These are phyloP conservation scores for Eimeria tenella DNA, from an alignment of 169 alveolate genomes.

Conservation along the genomic window DNA sequence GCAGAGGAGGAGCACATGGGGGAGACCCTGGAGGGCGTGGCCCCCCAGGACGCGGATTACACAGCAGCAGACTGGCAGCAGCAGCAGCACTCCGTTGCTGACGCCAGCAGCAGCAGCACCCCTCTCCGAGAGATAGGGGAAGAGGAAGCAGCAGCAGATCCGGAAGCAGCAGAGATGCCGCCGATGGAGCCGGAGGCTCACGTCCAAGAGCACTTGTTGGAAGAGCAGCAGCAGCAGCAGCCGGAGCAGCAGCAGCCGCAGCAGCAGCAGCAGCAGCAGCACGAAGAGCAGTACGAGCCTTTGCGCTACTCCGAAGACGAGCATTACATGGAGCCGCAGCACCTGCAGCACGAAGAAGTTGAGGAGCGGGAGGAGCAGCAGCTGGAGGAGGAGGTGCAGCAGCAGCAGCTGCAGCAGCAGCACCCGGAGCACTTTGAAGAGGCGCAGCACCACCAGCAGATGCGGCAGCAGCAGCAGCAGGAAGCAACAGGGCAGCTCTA, in stretches of 20 bases:
- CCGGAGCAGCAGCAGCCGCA: background rate
- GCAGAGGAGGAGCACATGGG: background rate
- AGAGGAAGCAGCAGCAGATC: too few species aligned
- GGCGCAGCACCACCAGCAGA: background rate
- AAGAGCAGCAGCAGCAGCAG: constrained; percentile 15
- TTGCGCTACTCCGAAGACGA: background rate
- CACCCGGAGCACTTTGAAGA: background rate
- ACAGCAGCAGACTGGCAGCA: background rate
- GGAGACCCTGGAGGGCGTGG: background rate
- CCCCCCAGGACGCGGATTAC: background rate
- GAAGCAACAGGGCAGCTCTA: background rate
- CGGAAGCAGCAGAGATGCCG: too few species aligned
- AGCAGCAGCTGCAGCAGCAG: constrained; percentile 2
- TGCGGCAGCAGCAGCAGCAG: constrained; percentile 28
- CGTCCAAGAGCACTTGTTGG: too few species aligned
- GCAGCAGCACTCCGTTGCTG: background rate
- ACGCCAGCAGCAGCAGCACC: background rate
- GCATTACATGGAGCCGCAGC: background rate
- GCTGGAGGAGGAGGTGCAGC: background rate
- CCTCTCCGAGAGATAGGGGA: too few species aligned
- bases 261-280: background rate
- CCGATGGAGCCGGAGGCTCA: too few species aligned
- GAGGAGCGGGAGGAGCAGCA: background rate
- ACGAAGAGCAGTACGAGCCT: background rate
- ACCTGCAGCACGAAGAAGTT: background rate